Base-by-base conservation (phyloP, 2,329 filamentous ascomycete genomes). In the Fragosphaeria purpurea region DNA sequence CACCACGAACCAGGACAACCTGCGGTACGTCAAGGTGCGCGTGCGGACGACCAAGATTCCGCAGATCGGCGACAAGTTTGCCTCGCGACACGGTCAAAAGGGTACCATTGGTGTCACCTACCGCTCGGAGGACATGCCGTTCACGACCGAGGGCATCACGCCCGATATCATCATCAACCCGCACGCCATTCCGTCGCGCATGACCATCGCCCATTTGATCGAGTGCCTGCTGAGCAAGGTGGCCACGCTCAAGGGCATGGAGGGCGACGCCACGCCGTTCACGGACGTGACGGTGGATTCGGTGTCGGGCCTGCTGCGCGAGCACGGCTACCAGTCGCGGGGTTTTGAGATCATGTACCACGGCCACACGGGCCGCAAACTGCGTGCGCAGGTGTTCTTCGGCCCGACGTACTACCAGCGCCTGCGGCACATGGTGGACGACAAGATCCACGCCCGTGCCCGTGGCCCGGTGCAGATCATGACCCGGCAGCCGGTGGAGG, bases 201-300 rank as follows among this genome's bases (percentile, higher is more conserved):
- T 98, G 93, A 98, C 94, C 3, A 98, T 98, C 82, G 93, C 93
- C 61, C 93, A 98, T 77, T 90, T 98, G 80, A 95, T 98, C 66
- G 93, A 98, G 75, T 98, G 93, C 77, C 79, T 97, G 59, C 79
- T 98, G 51, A 95, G 88, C 66, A 98, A 98, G 67, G 93, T 98
- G 38, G 88, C 89, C 1, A 87, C 93, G 3, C 77, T 98, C 30
- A 87, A 90, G 68, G 94, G 93, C 42, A 87, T 89, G 68, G 93
- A 98, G 71, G 94, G 93, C 61, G 94, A 98, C 62, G 93, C 93
- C 1, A 98, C 93, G 0, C 93, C 94, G 0, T 98, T 98, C 66
- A 97, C 93, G 8, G 91, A 96, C 60, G 89, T 98, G 55, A 98
- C 93, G 0, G 91, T 98, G 54, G 90, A 96, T 61, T 88, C 86